Evolutionary conservation across 2,329 filamentous ascomycete genomes (phyloP).

Genomic region (Hypoxylon sp.): DNA sequence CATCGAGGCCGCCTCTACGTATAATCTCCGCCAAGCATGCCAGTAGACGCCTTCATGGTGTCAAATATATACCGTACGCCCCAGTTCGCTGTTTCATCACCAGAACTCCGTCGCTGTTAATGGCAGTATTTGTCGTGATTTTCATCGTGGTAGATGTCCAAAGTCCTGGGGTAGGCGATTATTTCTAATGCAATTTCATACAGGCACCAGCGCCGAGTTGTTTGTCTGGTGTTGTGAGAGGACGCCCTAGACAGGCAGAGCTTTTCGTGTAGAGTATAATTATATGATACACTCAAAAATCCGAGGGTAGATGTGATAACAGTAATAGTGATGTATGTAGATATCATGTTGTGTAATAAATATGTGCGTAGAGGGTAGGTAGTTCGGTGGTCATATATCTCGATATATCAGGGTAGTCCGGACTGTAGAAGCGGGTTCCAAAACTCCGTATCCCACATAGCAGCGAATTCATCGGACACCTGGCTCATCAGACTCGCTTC

Average conservation of each 20-base stretch:
- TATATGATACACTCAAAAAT: neutral
- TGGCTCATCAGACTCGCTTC: slow-evolving; percentile 39
- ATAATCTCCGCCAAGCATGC: neutral
- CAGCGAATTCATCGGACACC: slow-evolving; percentile 51
- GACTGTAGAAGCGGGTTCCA: slow-evolving; percentile 51
- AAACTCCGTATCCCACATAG: slow-evolving; percentile 53
- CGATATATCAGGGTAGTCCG: slow-evolving; percentile 27
- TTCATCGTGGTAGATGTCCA: neutral
- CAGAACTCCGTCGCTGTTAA: slow-evolving; percentile 10
- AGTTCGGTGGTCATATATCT: neutral
- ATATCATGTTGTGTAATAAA: neutral
- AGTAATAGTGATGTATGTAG: neutral
- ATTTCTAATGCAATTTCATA: neutral
- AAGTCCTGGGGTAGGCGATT: neutral
- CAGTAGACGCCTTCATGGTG: neutral
- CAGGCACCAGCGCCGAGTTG: neutral
- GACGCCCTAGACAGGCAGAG: neutral
- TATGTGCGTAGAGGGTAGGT: neutral
- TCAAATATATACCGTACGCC: neutral
- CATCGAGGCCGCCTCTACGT: neutral
- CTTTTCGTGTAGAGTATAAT: neutral
- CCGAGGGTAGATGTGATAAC: neutral
- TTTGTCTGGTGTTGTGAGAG: neutral
- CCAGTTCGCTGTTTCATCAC: neutral
- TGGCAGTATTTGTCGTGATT: neutral